phyloP scores from a whole-genome alignment of 108 stramenopile genomes.

The Skeletonema costatum region DNA sequence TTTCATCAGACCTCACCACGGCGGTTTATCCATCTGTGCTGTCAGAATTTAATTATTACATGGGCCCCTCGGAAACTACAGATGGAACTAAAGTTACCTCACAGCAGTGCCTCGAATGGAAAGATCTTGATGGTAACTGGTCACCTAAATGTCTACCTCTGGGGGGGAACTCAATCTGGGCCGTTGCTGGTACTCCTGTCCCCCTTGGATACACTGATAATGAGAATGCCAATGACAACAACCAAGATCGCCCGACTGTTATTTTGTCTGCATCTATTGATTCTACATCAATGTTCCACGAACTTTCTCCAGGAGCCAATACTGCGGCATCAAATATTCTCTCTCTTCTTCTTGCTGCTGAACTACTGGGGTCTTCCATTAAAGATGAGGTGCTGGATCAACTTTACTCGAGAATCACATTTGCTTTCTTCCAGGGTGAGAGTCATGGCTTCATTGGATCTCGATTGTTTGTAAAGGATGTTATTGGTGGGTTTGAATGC shows the following conservation, averaged over 20 bases:
- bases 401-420: constrained; percentile 66
- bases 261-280: constrained; percentile 69
- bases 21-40: constrained; percentile 48
- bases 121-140: constrained; percentile 71
- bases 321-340: constrained; percentile 80
- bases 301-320: constrained; percentile 75
- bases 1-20: constrained; percentile 7
- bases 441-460: constrained; percentile 81
- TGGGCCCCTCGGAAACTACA: constrained; percentile 63
- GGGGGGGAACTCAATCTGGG: constrained; percentile 85
- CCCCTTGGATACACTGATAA: constrained; percentile 18
- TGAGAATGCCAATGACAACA: constrained; percentile 7
- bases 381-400: constrained; percentile 59
- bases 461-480: constrained; percentile 73
- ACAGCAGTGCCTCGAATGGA: constrained; percentile 70
- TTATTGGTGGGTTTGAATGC: constrained; percentile 66
- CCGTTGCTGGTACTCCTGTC: constrained; percentile 65
- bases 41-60: constrained; percentile 85
- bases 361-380: constrained; percentile 62
- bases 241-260: constrained; percentile 41
- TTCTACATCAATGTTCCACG: constrained; percentile 86
- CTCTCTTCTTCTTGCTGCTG: constrained; percentile 77
- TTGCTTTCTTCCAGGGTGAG: constrained; percentile 88
- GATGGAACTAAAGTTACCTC: constrained; percentile 39
- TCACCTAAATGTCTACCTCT: constrained; percentile 80